These are phyloP conservation scores for Fusarium acutatum DNA, from an alignment of 2,329 filamentous ascomycete genomes.

Conservation along the genomic window DNA sequence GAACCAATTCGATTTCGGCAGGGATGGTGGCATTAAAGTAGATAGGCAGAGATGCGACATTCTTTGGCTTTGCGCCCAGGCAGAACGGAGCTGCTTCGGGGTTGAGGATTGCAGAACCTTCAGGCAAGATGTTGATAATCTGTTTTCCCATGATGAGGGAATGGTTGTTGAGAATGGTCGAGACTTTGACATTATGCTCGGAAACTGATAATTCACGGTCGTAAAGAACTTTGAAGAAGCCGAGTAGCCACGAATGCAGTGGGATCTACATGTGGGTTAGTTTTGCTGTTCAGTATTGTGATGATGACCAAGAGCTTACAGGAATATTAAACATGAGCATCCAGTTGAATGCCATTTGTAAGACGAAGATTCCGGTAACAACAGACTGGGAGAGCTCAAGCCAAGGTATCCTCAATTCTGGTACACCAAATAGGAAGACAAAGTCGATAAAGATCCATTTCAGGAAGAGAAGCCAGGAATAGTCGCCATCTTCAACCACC, in stretches of 20 bases:
- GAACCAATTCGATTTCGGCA: constrained; percentile 86
- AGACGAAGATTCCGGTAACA: constrained; percentile 74
- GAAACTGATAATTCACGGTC: constrained; percentile 93
- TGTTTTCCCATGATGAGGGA: constrained; percentile 95
- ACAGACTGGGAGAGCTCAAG: constrained; percentile 85
- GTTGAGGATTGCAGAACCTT: constrained; percentile 93
- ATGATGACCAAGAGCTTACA: constrained; percentile 53
- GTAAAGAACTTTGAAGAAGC: constrained; percentile 82
- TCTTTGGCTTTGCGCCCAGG: constrained; percentile 69
- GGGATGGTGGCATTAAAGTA: constrained; percentile 94
- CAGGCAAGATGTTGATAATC: constrained; percentile 96
- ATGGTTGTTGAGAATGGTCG: constrained; percentile 86
- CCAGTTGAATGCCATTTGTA: constrained; percentile 78
- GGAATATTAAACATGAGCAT: constrained; percentile 94
- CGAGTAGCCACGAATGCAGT: constrained; percentile 75
- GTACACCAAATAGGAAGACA: constrained; percentile 85
- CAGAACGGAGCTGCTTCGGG: constrained; percentile 84
- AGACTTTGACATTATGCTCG: constrained; percentile 90
- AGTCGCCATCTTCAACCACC: constrained; percentile 80
- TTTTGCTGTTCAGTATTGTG: background rate
- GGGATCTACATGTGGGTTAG: constrained; percentile 64
- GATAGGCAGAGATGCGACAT: constrained; percentile 76
- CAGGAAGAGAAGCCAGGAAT: constrained; percentile 88
- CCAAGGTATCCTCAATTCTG: constrained; percentile 93
- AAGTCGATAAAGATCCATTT: constrained; percentile 95